These are phyloP conservation scores for Leccinum uliginosum DNA, from an alignment of 768 basidiomycete genomes.

Conservation along the genomic window DNA sequence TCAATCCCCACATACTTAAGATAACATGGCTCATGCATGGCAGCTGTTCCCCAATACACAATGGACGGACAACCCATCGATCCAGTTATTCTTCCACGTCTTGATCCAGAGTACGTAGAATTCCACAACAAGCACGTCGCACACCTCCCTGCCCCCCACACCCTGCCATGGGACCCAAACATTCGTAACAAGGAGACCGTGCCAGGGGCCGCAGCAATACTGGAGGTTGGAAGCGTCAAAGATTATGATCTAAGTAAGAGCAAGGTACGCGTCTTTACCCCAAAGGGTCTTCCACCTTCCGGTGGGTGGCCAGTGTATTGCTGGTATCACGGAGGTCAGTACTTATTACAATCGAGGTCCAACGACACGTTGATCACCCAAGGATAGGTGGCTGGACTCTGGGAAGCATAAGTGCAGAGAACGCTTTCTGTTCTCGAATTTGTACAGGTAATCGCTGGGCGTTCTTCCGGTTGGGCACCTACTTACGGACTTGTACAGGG, in stretches of 20 bases:
- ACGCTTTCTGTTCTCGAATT: constrained; percentile 44
- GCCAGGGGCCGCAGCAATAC: constrained; percentile 52
- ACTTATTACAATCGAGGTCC: not conserved
- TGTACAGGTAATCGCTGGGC: constrained; percentile 22
- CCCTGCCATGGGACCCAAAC: constrained; percentile 56
- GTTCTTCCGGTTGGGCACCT: not conserved
- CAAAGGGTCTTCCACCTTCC: constrained; percentile 41
- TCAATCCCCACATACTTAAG: constrained; percentile 8
- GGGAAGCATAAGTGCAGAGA: constrained; percentile 59
- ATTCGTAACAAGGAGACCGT: constrained; percentile 51
- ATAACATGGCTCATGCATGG: not conserved
- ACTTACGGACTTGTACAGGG: constrained; percentile 12
- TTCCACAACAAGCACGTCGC: constrained; percentile 53
- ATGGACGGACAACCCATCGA: constrained; percentile 50
- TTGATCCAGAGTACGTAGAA: constrained; percentile 64
- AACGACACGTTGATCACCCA: not conserved
- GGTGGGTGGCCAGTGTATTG: constrained; percentile 70
- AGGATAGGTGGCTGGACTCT: constrained; percentile 70
- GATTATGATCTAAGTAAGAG: constrained; percentile 52
- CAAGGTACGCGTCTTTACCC: constrained; percentile 61
- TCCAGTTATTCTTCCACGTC: constrained; percentile 49
- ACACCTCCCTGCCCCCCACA: constrained; percentile 47
- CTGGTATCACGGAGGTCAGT: constrained; percentile 69
- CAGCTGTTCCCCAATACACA: not conserved
- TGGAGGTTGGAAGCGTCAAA: constrained; percentile 50